Base-by-base conservation (phyloP, 805 yeast species). In the Millerago galiae region DNA sequence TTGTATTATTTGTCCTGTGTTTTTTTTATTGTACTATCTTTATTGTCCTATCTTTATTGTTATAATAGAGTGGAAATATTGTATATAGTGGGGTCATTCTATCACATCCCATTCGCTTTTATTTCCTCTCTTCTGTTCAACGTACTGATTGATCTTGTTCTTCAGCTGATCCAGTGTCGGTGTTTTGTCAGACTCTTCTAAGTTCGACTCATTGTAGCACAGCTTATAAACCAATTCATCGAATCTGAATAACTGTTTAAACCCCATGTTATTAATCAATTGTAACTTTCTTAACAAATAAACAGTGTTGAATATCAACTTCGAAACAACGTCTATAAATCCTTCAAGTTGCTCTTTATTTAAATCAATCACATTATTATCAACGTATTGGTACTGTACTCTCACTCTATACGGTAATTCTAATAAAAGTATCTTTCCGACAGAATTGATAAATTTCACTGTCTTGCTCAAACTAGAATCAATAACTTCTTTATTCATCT, bases 181-280 rank as follows among this genome's bases (percentile, higher is more conserved):
- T 26, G 28, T 26, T 8, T 11, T 26, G 4, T 26, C 13, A 7
- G 28, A 4, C 13, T 8, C 7, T 8, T 31, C 39, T 13, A 25
- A 21, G 14, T 26, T 30, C 10, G 46, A 43, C 28, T 53, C 54
- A 30, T 50, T 50, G 28, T 46, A 46, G 2, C 52, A 59, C 11
- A 56, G 37, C 30, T 49, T 55, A 37, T 47, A 55, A 7, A 57
- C 34, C 49, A 57, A 33, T 13, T 43, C 45, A 35, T 57, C 61
- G 24, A 55, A 27, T 24, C 34, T 38, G 7, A 57, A 40, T 8
- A 55, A 37, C 13, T 52, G 55, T 0, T 36, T 16, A 14, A 49
- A 43, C 3, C 13, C 12, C 10, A 27, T 33, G 1, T 37, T 51
- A 5, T 42, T 42, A 2, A 41, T 21, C 16, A 53, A 18, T 14